A percentile compares a stretch with the other conserved stretches of the same genome.
phyloP scores from a whole-genome alignment of 345 rosid species.

The Pistacia vera region DNA sequence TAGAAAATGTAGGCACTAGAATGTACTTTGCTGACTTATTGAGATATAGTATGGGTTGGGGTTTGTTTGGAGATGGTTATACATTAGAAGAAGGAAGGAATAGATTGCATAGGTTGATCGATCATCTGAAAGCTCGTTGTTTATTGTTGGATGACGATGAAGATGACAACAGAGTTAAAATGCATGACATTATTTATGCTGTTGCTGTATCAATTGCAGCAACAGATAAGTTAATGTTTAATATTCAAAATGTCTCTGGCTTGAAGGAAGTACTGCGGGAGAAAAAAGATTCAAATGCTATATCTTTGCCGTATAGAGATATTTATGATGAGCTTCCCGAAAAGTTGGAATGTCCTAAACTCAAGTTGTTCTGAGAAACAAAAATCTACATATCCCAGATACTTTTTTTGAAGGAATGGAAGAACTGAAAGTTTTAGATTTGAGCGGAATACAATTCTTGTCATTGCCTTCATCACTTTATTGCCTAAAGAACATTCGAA shows the following conservation, averaged over 20 bases:
- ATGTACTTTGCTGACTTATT: not conserved
- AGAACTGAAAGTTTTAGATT: conserved; percentile 29
- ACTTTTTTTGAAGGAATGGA: conserved; percentile 16
- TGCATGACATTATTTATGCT: conserved; percentile 29
- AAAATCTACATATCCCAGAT: not conserved
- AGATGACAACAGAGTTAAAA: not conserved
- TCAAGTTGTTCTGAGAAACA: not conserved
- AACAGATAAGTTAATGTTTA: not conserved
- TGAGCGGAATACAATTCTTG: not conserved
- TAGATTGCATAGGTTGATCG: not conserved
- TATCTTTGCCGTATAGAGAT: not conserved
- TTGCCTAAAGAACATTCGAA: conserved; percentile 14
- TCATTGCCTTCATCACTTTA: conserved; percentile 21
- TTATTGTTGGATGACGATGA: conserved; percentile 15
- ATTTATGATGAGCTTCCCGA: conserved; percentile 19
- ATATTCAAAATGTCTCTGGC: not conserved
- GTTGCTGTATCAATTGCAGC: conserved; percentile 23
- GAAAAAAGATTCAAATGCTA: not conserved
- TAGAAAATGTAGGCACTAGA: not conserved
- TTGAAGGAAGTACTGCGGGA: not conserved
- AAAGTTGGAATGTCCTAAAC: conserved; percentile 13
- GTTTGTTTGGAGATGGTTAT: conserved; percentile 8
- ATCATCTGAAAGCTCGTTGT: conserved; percentile 22
- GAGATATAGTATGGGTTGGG: conserved; percentile 18
- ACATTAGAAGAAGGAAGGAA: conserved; percentile 12